phyloP scores from a whole-genome alignment of 148 eudicot genomes.

The Diospyros lotus region DNA sequence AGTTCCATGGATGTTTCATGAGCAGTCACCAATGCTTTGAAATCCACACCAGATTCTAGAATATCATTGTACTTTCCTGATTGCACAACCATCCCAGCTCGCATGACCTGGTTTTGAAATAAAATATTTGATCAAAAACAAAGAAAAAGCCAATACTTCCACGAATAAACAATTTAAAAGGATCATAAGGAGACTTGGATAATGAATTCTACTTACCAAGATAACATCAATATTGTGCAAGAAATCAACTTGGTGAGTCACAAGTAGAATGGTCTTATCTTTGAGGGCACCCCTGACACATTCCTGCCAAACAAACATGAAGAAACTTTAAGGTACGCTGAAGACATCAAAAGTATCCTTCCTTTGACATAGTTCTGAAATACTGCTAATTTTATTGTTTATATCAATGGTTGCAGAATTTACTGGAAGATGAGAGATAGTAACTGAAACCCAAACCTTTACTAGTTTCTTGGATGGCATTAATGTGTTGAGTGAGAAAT shows the following conservation, averaged over 20 bases:
- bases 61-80: conserved; percentile 69
- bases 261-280: conserved; percentile 81
- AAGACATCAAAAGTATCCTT: background rate
- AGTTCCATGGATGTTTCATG: conserved; percentile 92
- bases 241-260: conserved; percentile 97
- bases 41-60: conserved; percentile 58
- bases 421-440: background rate
- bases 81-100: conserved; percentile 85
- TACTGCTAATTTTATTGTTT: background rate
- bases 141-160: background rate
- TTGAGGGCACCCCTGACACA: conserved; percentile 81
- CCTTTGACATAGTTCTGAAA: background rate
- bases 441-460: background rate
- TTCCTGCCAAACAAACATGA: conserved; percentile 48
- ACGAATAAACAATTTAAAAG: background rate
- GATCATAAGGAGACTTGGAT: background rate
- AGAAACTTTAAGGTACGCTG: background rate
- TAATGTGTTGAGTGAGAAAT: background rate
- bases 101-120: conserved; percentile 61
- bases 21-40: conserved; percentile 71
- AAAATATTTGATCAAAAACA: background rate
- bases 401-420: too few relatives aligned
- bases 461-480: background rate
- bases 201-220: conserved; percentile 37
- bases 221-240: conserved; percentile 87